Percentiles rank a stretch among this genome's conserved stretches.
phyloP scores from a whole-genome alignment of 1,284 basidiomycete genomes.

The Heterobasidion annosum region DNA sequence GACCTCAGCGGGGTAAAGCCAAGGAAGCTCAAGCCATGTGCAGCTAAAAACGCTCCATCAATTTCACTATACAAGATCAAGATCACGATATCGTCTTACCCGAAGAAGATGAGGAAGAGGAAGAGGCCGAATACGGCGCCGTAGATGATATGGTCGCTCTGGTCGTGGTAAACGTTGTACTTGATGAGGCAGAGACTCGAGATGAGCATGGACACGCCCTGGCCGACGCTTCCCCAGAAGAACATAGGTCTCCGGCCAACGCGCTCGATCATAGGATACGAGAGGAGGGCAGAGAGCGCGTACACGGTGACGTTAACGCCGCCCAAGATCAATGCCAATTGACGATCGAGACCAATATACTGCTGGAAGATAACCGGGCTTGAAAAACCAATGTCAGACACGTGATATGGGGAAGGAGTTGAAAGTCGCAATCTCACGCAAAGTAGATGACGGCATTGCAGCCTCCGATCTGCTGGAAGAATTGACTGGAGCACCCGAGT shows the following conservation, averaged over 20 bases:
- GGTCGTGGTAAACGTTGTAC: neutral
- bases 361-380: neutral
- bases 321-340: neutral
- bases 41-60: neutral
- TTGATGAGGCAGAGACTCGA: neutral
- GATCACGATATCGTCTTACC: neutral
- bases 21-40: neutral
- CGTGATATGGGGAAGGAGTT: neutral
- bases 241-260: neutral
- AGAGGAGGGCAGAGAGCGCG: neutral
- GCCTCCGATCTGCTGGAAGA: neutral
- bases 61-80: neutral
- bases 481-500: neutral
- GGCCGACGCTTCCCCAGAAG: neutral
- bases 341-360: neutral
- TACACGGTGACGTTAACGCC: neutral
- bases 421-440: neutral
- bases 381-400: neutral
- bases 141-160: neutral
- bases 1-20: neutral
- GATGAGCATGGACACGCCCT: neutral
- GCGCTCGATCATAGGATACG: neutral
- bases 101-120: neutral
- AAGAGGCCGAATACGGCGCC: neutral
- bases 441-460: neutral